A percentile compares a stretch with the other conserved stretches of the same genome.
Conservation (phyloP, 163 green algal genomes). For the Scenedesmus sp. region DNA sequence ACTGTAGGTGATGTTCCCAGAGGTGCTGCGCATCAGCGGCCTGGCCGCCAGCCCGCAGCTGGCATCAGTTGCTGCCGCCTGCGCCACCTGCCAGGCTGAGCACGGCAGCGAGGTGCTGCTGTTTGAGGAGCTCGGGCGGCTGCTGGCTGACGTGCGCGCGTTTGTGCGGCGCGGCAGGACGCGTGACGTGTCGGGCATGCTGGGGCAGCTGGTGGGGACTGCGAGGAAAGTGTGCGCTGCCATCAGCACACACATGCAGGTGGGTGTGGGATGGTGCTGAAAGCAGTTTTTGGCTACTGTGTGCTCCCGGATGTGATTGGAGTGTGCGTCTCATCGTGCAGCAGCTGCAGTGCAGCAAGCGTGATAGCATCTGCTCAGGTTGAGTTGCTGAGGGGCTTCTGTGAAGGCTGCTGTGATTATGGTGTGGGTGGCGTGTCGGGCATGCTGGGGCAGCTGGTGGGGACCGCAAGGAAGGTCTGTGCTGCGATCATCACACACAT, state of each 20-base stretch:
- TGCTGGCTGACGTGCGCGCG: slow-evolving; percentile 84
- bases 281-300: no score
- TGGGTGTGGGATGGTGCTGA: not conserved
- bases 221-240: slow-evolving; percentile 59
- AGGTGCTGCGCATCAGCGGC: slow-evolving; percentile 62
- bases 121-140: slow-evolving; percentile 86
- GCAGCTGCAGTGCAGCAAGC: no score
- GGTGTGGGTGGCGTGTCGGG: slow-evolving; percentile 32
- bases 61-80: slow-evolving; percentile 5
- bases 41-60: slow-evolving; percentile 24
- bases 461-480: slow-evolving; percentile 60
- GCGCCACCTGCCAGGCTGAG: slow-evolving; percentile 62
- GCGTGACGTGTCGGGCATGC: slow-evolving; percentile 51
- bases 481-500: slow-evolving; percentile 81
- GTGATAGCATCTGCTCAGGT: no score
- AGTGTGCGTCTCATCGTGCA: no score
- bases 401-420: no score
- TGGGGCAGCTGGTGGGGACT: slow-evolving; percentile 61
- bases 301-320: no score
- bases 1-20: slow-evolving; percentile 49
- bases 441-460: slow-evolving; percentile 65
- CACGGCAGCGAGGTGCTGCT: slow-evolving; percentile 75
- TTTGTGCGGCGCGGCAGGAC: slow-evolving; percentile 65
- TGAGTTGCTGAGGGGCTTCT: no score
- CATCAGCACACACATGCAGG: slow-evolving; percentile 82